These are phyloP conservation scores for Musa troglodytarum DNA, from an alignment of 176 grass and related monocot species.

Conservation along the genomic window DNA sequence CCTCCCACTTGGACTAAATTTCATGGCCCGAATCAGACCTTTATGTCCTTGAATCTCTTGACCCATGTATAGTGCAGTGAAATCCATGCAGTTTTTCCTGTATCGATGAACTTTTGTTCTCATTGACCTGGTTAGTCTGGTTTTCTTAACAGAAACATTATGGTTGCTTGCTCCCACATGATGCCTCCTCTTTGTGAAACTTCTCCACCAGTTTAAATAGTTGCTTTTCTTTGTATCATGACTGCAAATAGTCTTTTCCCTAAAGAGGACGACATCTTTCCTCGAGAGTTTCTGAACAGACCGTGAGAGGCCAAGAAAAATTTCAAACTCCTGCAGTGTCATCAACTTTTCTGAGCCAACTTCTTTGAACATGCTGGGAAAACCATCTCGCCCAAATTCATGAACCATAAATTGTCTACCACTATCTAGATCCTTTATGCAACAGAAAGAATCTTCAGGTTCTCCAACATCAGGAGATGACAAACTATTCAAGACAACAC, in stretches of 20 bases:
- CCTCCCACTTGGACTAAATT: constrained; percentile 73
- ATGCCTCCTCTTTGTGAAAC: constrained; percentile 38
- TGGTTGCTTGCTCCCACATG: constrained; percentile 32
- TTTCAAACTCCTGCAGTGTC: constrained; percentile 57
- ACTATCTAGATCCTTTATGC: constrained; percentile 47
- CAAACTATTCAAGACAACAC: constrained; percentile 16
- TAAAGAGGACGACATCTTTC: constrained; percentile 13
- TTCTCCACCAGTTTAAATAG: constrained; percentile 48
- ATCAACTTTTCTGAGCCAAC: constrained; percentile 57
- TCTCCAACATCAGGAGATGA: constrained; percentile 21
- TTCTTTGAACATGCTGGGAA: constrained; percentile 48
- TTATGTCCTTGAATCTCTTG: constrained; percentile 86
- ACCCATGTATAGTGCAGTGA: constrained; percentile 63
- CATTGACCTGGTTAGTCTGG: constrained; percentile 20
- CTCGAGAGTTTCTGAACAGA: constrained; percentile 32
- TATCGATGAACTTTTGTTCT: constrained; percentile 46
- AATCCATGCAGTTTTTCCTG: constrained; percentile 57
- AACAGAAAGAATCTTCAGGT: constrained; percentile 14
- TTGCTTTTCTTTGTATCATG: constrained; percentile 29
- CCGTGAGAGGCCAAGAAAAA: constrained; percentile 38
- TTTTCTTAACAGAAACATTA: constrained; percentile 41
- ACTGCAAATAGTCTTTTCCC: neutral
- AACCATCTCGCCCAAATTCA: constrained; percentile 16
- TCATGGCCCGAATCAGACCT: constrained; percentile 64
- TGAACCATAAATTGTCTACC: constrained; percentile 37